Evolutionary conservation across 169 alveolate genomes (phyloP), one percentile per base, ranked within the genome.

Genomic region (Miamiensis avidus): DNA sequence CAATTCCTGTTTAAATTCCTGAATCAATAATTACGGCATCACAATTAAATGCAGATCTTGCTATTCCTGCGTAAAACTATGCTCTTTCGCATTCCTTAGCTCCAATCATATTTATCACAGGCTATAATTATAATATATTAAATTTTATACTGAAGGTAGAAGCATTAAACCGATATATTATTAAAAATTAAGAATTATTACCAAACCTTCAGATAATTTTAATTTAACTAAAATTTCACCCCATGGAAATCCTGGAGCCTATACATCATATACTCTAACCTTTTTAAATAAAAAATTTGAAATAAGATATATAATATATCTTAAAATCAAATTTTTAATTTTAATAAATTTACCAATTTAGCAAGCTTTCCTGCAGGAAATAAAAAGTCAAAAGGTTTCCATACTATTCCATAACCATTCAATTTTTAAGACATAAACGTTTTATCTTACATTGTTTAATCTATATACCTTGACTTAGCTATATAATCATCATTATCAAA

Each of bases 361-460:
- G 96, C 94, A 34, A 91, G 65, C 83, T 91, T 91, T 27, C 97
- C 96, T 75, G 94, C 95, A 31, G 97, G 97, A 34, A 95, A 94
- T 31, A 95, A 84, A 87, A 93, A 92, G 76, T 95, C 97, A 86
- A 91, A 96, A 6, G 91, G 86, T 81, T 91, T 86, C 91, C 89
- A 91, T 78, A 79, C 77, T 49, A 87, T 69, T 29, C 30, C 83
- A 6, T 82, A 74, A 1, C 31, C 34, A 31, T 73, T n/a, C n/a
- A n/a, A n/a, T n/a, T n/a, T n/a, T n/a, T n/a, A n/a, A n/a, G n/a
- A n/a, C n/a, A n/a, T n/a, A n/a, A n/a, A n/a, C n/a, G n/a, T n/a
- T n/a, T n/a, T n/a, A n/a, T n/a, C n/a, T n/a, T n/a, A n/a, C n/a
- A n/a, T n/a, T n/a, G n/a, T n/a, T n/a, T n/a, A n/a, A n/a, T n/a